Percentiles rank a stretch among this genome's conserved stretches.
These are phyloP conservation scores for Fusarium sp. DNA, from an alignment of 2,329 filamentous ascomycete genomes.

Conservation along the genomic window DNA sequence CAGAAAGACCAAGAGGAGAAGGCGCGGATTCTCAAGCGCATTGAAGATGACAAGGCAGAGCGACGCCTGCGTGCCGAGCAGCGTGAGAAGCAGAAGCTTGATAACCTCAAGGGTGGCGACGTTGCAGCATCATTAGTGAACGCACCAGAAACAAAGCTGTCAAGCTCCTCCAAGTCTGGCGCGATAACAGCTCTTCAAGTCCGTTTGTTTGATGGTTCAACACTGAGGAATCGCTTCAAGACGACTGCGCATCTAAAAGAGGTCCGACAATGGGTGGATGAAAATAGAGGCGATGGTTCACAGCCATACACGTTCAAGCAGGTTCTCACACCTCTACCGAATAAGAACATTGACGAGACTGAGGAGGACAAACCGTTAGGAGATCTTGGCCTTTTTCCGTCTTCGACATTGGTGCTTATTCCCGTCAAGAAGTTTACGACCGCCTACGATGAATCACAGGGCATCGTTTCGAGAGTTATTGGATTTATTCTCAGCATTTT, in stretches of 20 bases:
- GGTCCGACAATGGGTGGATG: constrained; percentile 82
- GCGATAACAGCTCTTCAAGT: constrained; percentile 72
- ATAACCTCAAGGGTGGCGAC: constrained; percentile 44
- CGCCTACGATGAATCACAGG: constrained; percentile 53
- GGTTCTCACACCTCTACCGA: constrained; percentile 81
- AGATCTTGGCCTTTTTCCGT: constrained; percentile 79
- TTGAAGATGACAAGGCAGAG: constrained; percentile 80
- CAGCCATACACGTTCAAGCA: constrained; percentile 85
- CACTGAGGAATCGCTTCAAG: constrained; percentile 77
- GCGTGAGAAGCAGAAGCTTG: constrained; percentile 55
- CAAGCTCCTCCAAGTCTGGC: constrained; percentile 43
- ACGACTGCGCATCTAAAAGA: constrained; percentile 71
- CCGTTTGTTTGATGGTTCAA: constrained; percentile 85
- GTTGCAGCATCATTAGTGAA: constrained; percentile 46
- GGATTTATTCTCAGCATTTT: constrained; percentile 48
- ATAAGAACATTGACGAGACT: constrained; percentile 75
- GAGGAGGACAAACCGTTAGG: constrained; percentile 78
- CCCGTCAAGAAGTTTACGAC: constrained; percentile 66
- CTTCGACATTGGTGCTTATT: constrained; percentile 83
- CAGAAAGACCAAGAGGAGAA: constrained; percentile 75
- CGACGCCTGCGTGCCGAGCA: constrained; percentile 67
- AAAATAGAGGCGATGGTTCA: constrained; percentile 64
- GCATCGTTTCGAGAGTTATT: constrained; percentile 46
- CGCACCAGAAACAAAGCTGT: constrained; percentile 48
- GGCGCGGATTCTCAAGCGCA: constrained; percentile 76